A percentile compares a stretch with the other conserved stretches of the same genome.
phyloP scores from a whole-genome alignment of 331 rosid genomes.

The Prunus yedoensis region DNA sequence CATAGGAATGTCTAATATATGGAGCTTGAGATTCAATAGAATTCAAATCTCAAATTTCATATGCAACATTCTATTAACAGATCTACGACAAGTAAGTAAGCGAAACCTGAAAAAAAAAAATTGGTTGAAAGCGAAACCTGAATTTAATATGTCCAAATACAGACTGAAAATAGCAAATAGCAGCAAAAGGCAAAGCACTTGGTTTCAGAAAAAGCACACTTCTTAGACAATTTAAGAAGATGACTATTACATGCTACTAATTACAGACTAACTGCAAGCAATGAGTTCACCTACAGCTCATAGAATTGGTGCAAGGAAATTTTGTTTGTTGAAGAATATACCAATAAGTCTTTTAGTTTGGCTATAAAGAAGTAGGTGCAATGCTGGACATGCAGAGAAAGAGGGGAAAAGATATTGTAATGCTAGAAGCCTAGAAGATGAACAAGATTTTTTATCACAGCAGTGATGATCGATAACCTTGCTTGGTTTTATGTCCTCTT shows the following conservation, averaged over 20 bases:
- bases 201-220: not conserved
- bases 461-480: no score
- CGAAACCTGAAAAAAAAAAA: no score
- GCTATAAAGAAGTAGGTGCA: not conserved
- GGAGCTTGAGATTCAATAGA: not conserved
- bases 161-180: not conserved
- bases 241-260: no score
- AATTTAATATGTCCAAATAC: not conserved
- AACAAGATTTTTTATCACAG: not conserved
- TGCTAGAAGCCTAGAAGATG: not conserved
- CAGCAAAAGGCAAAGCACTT: not conserved
- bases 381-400: not conserved
- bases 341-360: not conserved
- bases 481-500: no score
- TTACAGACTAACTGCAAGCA: not conserved
- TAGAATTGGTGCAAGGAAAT: not conserved
- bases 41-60: not conserved
- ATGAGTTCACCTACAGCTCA: no score
- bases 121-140: not conserved
- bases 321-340: not conserved
- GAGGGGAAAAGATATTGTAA: not conserved
- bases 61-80: not conserved
- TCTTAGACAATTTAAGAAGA: not conserved
- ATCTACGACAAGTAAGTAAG: not conserved
- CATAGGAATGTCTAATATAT: not conserved